Percentiles rank a stretch among this genome's conserved stretches.
Conservation (phyloP, 305 asterid genomes). For the Solanum aculeatissimum region DNA sequence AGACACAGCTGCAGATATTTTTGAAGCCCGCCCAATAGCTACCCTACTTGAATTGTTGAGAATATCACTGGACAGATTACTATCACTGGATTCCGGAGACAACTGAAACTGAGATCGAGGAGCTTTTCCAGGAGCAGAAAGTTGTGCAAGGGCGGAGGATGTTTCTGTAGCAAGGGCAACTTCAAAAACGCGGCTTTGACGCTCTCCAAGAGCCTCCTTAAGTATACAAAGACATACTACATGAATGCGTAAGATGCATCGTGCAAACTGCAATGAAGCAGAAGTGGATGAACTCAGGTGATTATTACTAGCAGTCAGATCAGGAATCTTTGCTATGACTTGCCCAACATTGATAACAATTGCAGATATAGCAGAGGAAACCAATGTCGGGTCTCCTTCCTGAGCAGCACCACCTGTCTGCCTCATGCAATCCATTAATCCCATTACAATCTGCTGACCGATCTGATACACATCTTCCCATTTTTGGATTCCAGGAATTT, state of each 20-base stretch:
- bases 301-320: conserved; percentile 40
- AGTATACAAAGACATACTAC: conserved; percentile 67
- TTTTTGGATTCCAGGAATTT: conserved; percentile 46
- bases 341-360: conserved; percentile 67
- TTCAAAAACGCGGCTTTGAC: conserved; percentile 94
- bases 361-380: conserved; percentile 92
- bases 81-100: conserved; percentile 64
- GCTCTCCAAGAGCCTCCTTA: conserved; percentile 98
- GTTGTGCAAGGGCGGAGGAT: conserved; percentile 66
- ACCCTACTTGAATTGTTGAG: conserved; percentile 38
- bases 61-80: conserved; percentile 38
- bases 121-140: conserved; percentile 65
- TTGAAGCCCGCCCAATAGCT: conserved; percentile 42
- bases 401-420: conserved; percentile 99
- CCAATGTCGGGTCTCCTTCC: conserved; percentile 96
- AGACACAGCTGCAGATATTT: conserved; percentile 64
- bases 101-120: conserved; percentile 62
- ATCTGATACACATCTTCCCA: conserved; percentile 60
- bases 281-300: conserved; percentile 45
- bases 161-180: conserved; percentile 96
- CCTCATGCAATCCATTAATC: conserved; percentile 95
- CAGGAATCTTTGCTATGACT: conserved; percentile 72
- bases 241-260: conserved; percentile 72
- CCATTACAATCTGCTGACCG: conserved; percentile 77
- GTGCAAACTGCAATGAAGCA: conserved; percentile 48